phyloP scores from a whole-genome alignment of 805 yeast genomes.

The Pichia heedii region DNA sequence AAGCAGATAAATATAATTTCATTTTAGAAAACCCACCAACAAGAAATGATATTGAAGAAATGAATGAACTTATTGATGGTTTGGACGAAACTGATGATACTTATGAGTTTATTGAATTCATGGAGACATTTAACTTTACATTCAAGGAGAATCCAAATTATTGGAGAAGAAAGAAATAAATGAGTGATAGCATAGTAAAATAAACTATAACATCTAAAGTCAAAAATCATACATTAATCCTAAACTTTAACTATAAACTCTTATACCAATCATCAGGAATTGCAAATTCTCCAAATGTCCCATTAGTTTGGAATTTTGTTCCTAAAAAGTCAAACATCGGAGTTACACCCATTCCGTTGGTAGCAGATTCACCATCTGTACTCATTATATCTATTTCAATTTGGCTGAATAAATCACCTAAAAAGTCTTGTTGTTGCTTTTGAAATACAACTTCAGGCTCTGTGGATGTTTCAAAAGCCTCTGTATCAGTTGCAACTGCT shows the following conservation, averaged over 20 bases:
- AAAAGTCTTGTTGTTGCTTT: constrained; percentile 20
- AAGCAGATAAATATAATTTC: too few species aligned
- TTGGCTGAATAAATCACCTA: constrained; percentile 24
- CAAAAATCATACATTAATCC: too few species aligned
- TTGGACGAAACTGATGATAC: not conserved
- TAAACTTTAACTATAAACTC: not conserved
- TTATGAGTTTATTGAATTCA: not conserved
- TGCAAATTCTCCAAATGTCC: not conserved
- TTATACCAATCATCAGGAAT: constrained; percentile 9
- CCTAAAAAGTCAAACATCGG: constrained; percentile 10
- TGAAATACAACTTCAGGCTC: not conserved
- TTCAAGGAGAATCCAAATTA: not conserved
- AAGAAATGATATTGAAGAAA: too few species aligned
- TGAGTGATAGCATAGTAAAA: not conserved
- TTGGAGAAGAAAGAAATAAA: too few species aligned
- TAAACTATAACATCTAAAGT: not conserved
- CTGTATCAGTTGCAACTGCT: too few species aligned
- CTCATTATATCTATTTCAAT: constrained; percentile 26
- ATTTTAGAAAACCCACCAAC: not conserved
- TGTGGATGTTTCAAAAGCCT: too few species aligned
- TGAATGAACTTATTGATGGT: not conserved
- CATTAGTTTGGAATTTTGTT: constrained; percentile 2
- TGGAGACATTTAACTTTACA: not conserved
- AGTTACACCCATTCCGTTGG: constrained; percentile 1
- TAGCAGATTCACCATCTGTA: constrained; percentile 6